Conservation (phyloP, 2,329 filamentous ascomycete species). For the Chrysoporthe puriensis region DNA sequence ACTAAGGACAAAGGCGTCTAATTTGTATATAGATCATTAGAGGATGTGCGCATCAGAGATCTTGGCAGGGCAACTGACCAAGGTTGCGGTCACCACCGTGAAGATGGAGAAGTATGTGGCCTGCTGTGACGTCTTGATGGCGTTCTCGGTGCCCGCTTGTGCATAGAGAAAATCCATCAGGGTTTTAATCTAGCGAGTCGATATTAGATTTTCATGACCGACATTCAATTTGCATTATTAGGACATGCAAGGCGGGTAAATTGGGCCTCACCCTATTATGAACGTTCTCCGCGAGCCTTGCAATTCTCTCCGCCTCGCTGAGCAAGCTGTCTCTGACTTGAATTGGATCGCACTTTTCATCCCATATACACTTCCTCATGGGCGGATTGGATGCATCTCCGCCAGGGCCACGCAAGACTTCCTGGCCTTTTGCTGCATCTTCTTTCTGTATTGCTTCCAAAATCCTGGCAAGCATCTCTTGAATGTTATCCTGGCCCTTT, state of each 20-base stretch:
- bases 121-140: constrained; percentile 9
- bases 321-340: neutral
- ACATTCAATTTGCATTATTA: neutral
- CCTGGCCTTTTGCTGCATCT: neutral
- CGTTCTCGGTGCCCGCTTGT: constrained; percentile 13
- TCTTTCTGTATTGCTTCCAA: too few species aligned
- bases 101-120: constrained; percentile 11
- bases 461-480: too few species aligned
- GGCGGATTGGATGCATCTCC: neutral
- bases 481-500: neutral
- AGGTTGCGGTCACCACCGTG: constrained; percentile 5
- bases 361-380: neutral
- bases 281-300: neutral
- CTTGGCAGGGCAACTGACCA: neutral
- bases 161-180: constrained; percentile 1
- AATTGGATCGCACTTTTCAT: neutral
- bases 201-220: neutral
- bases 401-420: neutral
- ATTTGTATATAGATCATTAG: neutral
- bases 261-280: too few species aligned
- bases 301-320: neutral
- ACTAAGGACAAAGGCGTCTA: constrained; percentile 13
- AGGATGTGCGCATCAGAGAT: neutral
- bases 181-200: neutral
- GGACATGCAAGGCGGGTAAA: too few species aligned